A percentile compares a stretch with the other conserved stretches of the same genome.
phyloP scores from a whole-genome alignment of 371 early-diverging fungal genomes.

The Mortierella sp. region DNA sequence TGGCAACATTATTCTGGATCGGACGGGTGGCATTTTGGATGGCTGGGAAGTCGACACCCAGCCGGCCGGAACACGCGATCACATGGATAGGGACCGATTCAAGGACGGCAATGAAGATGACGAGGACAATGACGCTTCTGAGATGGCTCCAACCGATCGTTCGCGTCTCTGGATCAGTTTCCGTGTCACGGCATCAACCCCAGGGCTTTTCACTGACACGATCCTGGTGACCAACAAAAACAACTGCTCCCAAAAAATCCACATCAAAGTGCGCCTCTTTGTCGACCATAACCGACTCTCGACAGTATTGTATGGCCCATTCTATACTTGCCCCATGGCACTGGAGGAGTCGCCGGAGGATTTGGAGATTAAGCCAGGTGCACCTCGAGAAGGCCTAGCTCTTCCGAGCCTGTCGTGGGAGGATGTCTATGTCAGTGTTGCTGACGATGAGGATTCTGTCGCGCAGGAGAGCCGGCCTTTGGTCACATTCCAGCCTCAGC shows the following conservation, averaged over 20 bases:
- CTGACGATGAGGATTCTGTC: constrained; percentile 22
- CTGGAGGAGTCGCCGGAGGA: constrained; percentile 36
- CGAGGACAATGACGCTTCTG: constrained; percentile 25
- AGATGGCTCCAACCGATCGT: constrained; percentile 40
- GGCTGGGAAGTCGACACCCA: constrained; percentile 65
- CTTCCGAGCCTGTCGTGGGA: constrained; percentile 52
- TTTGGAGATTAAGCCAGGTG: constrained; percentile 38
- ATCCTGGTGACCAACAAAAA: constrained; percentile 79
- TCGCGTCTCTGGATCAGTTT: constrained; percentile 72
- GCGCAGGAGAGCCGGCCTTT: constrained; percentile 2
- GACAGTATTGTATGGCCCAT: constrained; percentile 32
- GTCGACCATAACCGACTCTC: constrained; percentile 66
- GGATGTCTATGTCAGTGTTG: constrained; percentile 53
- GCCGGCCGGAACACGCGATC: constrained; percentile 24
- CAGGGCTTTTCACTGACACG: constrained; percentile 75
- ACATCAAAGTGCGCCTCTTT: constrained; percentile 78
- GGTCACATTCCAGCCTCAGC: constrained; percentile 29
- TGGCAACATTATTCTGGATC: constrained; percentile 72
- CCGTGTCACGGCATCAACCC: constrained; percentile 67
- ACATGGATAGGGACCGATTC: constrained; percentile 20
- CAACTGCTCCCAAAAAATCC: constrained; percentile 76
- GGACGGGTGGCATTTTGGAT: constrained; percentile 70
- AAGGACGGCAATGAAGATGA: background rate
- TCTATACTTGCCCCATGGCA: constrained; percentile 47
- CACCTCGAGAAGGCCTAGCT: constrained; percentile 39